Evolutionary conservation across 2,329 filamentous ascomycete genomes (phyloP).

Genomic region (Diaporthe aspalathi): DNA sequence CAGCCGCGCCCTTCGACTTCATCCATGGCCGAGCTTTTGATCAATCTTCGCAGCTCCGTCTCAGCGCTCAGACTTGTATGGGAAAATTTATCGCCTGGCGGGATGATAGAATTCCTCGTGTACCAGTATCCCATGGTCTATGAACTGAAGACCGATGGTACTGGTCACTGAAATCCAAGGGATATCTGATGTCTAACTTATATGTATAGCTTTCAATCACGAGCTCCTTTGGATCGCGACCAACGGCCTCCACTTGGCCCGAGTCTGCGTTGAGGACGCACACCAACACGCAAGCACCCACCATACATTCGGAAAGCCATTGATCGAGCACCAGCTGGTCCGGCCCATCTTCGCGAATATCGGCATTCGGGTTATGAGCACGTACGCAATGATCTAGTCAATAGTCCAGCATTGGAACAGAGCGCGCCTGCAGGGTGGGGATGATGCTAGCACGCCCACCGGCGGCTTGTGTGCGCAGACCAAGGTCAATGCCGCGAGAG

Average conservation of each 20-base stretch:
- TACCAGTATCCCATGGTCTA: too few species aligned
- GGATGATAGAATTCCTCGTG: too few species aligned
- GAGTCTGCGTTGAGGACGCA: constrained; percentile 62
- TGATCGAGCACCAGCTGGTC: constrained; percentile 48
- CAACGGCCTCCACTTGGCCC: constrained; percentile 63
- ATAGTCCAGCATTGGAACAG: constrained; percentile 12
- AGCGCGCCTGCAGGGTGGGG: neutral
- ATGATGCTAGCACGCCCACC: neutral
- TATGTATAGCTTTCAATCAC: constrained; percentile 64
- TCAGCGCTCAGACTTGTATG: neutral
- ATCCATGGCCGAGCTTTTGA: neutral
- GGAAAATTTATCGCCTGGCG: too few species aligned
- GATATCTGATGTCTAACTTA: neutral
- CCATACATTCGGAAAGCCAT: constrained; percentile 64
- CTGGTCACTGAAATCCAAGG: neutral
- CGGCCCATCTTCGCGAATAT: constrained; percentile 61
- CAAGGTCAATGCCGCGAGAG: constrained; percentile 17
- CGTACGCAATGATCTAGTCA: constrained; percentile 3
- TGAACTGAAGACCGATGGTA: too few species aligned
- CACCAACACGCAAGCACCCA: constrained; percentile 58
- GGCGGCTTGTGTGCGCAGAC: constrained; percentile 12
- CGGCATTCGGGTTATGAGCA: constrained; percentile 8
- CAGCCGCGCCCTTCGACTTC: neutral
- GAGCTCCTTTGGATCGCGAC: constrained; percentile 66
- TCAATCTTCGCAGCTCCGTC: neutral